Base-by-base conservation (phyloP, 768 basidiomycete genomes). In the Lactarius pseudohatsudake region DNA sequence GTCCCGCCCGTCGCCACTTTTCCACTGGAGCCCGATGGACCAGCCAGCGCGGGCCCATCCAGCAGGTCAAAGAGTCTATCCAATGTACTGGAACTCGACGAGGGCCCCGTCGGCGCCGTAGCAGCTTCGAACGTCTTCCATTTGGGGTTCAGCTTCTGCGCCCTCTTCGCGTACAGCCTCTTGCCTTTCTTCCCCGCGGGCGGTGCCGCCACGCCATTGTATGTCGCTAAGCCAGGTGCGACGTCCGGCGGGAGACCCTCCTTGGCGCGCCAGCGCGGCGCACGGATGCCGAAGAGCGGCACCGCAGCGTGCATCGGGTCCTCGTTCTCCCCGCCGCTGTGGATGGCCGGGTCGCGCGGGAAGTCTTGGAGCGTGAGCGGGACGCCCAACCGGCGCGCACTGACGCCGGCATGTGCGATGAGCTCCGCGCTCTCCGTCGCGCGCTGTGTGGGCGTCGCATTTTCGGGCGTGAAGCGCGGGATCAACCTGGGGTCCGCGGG, bases 311-410 rank as follows among this genome's bases (percentile, higher is more conserved):
- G 56, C 61, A 66, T 62, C 40, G 61, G 55, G 15, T 62, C 61
- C 7, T 62, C 61, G 22, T 11, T 15, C 13, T 56, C 40, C 20
- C 11, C 20, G 20, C 20, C 41, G 1, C 28, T 5, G 34, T n/a
- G 20, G 13, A 26, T 30, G 28, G 40, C 41, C 6, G 66, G 58
- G 7, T 55, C 34, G 26, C 53, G 58, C 1, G 66, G 66, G 50
- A 67, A 67, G 9, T 67, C 66, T 0, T 64, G 66, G 10, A 59
- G 15, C 9, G 66, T 59, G 58, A 67, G 66, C 0, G 66, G 66
- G 4, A 67, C 66, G 34, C 62, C 66, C 11, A 67, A 18, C 10
- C 26, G 53, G 5, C 28, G 57, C 1, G 66, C 61, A 34, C 66
- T 67, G 18, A 36, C 30, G 34, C 66, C 66, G 3, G 66, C 66